Conservation (phyloP, 2,329 filamentous ascomycete genomes). For the Diaporthe sp. region DNA sequence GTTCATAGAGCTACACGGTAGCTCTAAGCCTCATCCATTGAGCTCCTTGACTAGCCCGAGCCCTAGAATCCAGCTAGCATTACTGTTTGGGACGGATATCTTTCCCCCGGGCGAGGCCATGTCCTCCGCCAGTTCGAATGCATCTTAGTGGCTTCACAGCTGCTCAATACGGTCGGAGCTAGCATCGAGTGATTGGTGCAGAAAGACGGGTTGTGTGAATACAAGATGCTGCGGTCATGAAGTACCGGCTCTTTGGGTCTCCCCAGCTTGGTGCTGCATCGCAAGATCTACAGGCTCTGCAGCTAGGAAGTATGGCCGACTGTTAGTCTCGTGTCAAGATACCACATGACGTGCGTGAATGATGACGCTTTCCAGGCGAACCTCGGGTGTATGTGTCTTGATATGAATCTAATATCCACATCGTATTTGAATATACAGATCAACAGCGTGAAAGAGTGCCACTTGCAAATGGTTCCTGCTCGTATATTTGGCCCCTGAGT, state of each 20-base stretch:
- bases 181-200: background rate
- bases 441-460: background rate
- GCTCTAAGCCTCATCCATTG: background rate
- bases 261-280: background rate
- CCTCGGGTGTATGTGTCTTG: accelerated
- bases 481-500: background rate
- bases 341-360: background rate
- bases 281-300: too few relatives aligned
- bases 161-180: too few relatives aligned
- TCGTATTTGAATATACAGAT: background rate
- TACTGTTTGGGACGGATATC: too few relatives aligned
- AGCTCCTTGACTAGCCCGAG: background rate
- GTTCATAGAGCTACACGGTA: background rate
- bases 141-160: background rate
- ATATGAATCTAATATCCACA: background rate
- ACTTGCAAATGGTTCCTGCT: background rate
- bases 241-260: background rate
- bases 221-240: background rate
- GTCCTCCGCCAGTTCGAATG: background rate
- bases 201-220: background rate
- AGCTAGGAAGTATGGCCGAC: background rate
- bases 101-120: background rate
- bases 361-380: background rate
- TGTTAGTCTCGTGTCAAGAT: background rate
- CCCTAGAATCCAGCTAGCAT: background rate